Evolutionary conservation across 2,329 filamentous ascomycete species (phyloP).

Genomic region (Monosporascus ibericus): DNA sequence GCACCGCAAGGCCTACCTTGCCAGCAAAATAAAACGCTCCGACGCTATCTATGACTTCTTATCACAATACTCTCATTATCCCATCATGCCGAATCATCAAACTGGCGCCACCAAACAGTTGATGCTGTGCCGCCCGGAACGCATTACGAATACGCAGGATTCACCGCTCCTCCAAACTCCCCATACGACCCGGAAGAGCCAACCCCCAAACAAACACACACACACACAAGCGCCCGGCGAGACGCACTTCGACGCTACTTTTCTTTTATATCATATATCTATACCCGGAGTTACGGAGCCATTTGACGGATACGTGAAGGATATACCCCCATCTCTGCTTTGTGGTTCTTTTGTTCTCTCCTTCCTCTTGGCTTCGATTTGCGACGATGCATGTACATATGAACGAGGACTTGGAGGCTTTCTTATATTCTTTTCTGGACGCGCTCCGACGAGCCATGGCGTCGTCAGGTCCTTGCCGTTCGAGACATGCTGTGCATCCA

Average conservation of each 20-base stretch:
- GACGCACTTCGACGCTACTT: too few relatives aligned
- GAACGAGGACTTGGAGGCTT: neutral
- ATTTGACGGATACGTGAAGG: neutral
- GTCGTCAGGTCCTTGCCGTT: too few relatives aligned
- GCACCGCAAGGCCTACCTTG: neutral
- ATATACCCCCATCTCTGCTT: neutral
- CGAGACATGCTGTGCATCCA: neutral
- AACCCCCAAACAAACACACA: too few relatives aligned
- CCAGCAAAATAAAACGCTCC: neutral
- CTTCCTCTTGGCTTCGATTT: neutral
- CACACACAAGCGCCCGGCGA: too few relatives aligned
- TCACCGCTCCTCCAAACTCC: too few relatives aligned
- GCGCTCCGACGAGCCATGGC: too few relatives aligned
- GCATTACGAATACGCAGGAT: too few relatives aligned
- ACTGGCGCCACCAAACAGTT: neutral
- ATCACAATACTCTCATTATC: too few relatives aligned
- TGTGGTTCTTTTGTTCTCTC: neutral
- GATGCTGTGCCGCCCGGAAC: too few relatives aligned
- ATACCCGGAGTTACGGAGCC: neutral
- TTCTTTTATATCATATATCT: neutral
- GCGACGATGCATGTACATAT: neutral
- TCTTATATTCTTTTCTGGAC: too few relatives aligned
- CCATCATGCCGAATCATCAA: neutral
- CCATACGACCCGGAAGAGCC: too few relatives aligned
- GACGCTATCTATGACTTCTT: neutral